Conservation (phyloP, 2,329 filamentous ascomycete genomes). For the Boeremia lycopersici region DNA sequence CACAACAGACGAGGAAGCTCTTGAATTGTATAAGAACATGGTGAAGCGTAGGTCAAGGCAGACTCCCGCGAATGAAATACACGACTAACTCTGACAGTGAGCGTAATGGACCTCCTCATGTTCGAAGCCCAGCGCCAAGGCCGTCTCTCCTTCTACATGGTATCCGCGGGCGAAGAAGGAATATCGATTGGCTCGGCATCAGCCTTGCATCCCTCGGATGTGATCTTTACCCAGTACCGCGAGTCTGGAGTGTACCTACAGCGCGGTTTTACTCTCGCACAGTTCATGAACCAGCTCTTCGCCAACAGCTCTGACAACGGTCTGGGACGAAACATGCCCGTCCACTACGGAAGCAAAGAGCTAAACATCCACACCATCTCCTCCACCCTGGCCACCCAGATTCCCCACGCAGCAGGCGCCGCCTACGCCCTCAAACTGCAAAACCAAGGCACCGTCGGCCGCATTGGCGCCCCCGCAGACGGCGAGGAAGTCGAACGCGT, state of each 20-base stretch:
- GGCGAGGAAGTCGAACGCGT: conserved; percentile 55
- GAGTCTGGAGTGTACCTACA: conserved; percentile 92
- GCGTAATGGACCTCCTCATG: conserved; percentile 97
- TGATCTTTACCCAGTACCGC: conserved; percentile 92
- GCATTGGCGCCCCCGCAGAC: conserved; percentile 50
- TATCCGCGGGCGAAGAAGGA: conserved; percentile 90
- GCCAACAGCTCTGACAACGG: conserved; percentile 82
- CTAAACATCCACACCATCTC: conserved; percentile 89
- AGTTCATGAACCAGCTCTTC: conserved; percentile 97
- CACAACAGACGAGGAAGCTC: conserved; percentile 66
- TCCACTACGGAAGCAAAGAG: conserved; percentile 87
- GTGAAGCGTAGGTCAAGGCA: conserved; percentile 54
- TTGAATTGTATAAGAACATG: conserved; percentile 69
- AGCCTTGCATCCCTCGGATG: conserved; percentile 80
- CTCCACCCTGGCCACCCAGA: conserved; percentile 84
- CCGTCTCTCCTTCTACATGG: conserved; percentile 97
- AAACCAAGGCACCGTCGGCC: conserved; percentile 67
- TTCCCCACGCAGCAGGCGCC: conserved; percentile 85
- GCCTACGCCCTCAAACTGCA: conserved; percentile 89
- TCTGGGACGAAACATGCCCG: conserved; percentile 91
- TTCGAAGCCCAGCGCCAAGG: conserved; percentile 96
- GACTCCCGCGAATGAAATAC: not conserved
- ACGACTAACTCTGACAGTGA: conserved; percentile 52
- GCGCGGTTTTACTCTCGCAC: conserved; percentile 80
- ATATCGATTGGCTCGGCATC: conserved; percentile 89